Base-by-base conservation (phyloP, 2,329 filamentous ascomycete species). In the Cladophialophora psammophila region DNA sequence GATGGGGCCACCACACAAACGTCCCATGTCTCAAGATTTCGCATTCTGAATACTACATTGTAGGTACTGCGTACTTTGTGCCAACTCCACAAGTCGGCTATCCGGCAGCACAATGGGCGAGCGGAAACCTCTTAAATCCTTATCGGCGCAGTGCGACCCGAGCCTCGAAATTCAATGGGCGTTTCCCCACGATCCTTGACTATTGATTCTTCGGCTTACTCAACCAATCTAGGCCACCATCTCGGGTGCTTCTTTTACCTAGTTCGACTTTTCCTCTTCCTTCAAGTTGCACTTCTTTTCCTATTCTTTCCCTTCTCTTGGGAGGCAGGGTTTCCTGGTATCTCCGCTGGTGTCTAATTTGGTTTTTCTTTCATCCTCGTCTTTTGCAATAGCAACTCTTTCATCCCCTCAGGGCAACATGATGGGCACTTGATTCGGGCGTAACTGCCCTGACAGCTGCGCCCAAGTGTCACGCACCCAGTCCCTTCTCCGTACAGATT, bases 381-480 rank as follows among this genome's bases (percentile, higher is more conserved):
- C 32, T 55, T 4, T 20, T 55, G 35, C 35, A 31, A 55, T 55
- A 38, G 53, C 18, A 50, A 5, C 20, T 50, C 18, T 26, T 52
- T 5, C 18, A 35, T 65, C 35, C 60, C 20, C 20, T 40, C 52
- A 20, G 32, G 35, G 20, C 60, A 50, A 42, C 12, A 64, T 55
- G 52, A 67, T 57, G 65, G 65, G 56, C 53, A 64, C 65, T 38
- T 68, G 59, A 65, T 40, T 34, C 20, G 34, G 65, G 62, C 53
- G 38, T 42, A 34, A 13, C 42, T 26, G 42, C 55, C 42, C 20
- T 32, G n/a, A 45, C 10, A 36, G 36, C 50, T 50, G 20, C 53
- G 10, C 35, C 42, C 34, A 3, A 45, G 35, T 13, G 34, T 58
- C 53, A 54, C 48, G 26, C 62, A 55, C 18, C 58, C 6, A 3